These are phyloP conservation scores for Solanum dulcamara DNA, from an alignment of 257 asterid genomes.

Conservation along the genomic window DNA sequence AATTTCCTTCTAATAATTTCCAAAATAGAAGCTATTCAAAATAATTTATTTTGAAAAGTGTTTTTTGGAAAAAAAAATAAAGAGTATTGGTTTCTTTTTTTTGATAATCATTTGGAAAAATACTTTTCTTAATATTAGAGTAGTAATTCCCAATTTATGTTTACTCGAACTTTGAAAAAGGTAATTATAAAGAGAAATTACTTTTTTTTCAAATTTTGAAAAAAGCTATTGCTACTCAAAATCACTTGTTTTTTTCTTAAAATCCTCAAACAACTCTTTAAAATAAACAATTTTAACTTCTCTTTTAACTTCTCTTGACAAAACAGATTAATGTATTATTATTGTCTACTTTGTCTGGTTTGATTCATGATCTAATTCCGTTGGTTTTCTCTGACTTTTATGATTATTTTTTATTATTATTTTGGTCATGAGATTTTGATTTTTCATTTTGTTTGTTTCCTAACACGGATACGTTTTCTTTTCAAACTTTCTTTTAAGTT, in stretches of 20 bases:
- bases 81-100: background rate
- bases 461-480: background rate
- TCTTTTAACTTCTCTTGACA: background rate
- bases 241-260: background rate
- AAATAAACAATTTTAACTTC: background rate
- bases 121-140: background rate
- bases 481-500: background rate
- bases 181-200: background rate
- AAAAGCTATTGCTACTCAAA: background rate
- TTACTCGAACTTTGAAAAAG: background rate
- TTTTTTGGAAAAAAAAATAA: background rate
- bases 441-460: background rate
- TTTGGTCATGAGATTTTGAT: too few species aligned
- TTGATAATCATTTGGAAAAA: background rate
- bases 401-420: too few species aligned
- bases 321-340: background rate
- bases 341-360: background rate
- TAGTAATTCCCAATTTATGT: background rate
- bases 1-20: background rate
- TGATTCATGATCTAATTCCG: background rate
- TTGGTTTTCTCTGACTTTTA: background rate
- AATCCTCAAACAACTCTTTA: background rate
- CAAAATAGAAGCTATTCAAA: too few species aligned
- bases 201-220: background rate
- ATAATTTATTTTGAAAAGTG: background rate